Evolutionary conservation across 371 early-diverging fungal species (phyloP), one percentile per base, ranked within the genome.

Genomic region (Coemansia sp.): DNA sequence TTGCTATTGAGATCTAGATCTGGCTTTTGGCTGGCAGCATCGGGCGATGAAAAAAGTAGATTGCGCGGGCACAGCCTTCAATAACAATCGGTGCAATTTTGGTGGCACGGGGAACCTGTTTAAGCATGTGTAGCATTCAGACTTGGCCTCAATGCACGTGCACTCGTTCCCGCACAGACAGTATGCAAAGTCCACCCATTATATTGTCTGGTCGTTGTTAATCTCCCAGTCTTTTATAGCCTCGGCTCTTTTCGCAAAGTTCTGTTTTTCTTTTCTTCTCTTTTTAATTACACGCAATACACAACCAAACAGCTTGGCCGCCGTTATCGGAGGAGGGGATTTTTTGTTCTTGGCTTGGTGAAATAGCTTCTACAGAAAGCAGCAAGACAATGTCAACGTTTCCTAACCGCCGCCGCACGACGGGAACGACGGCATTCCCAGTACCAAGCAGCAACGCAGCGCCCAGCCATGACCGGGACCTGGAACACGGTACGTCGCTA

Each of bases 371-470:
- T 31, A 31, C 31, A 31, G 31, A 31, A 31, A 31, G 31, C 29
- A 29, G 4, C 29, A 29, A 5, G 42, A 42, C 45, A 16, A 65
- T 65, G 65, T 31, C 65, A 24, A 50, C 61, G 13, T 39, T 65
- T 26, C 65, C 48, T 16, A 42, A 24, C 37, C 65, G 65, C 37
- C 65, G 65, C 59, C 65, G 65, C 65, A 65, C 65, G 7, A 59
- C 61, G 10, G 51, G 65, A 16, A 62, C 48, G n/a, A 18, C 47
- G 26, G 22, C 51, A 1, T 34, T 34, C 34, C 40, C 65, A 24
- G 59, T 13, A 2, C 18, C 48, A 4, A 48, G n/a, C 48, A 24
- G 8, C 52, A 22, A 14, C 52, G 52, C 26, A 16, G 24, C 21
- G 52, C 52, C 52, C 14, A 18, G 48, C 40, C 48, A 14, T 7